These are phyloP conservation scores for Pythium periplocum DNA, from an alignment of 352 stramenopile species.

Conservation along the genomic window DNA sequence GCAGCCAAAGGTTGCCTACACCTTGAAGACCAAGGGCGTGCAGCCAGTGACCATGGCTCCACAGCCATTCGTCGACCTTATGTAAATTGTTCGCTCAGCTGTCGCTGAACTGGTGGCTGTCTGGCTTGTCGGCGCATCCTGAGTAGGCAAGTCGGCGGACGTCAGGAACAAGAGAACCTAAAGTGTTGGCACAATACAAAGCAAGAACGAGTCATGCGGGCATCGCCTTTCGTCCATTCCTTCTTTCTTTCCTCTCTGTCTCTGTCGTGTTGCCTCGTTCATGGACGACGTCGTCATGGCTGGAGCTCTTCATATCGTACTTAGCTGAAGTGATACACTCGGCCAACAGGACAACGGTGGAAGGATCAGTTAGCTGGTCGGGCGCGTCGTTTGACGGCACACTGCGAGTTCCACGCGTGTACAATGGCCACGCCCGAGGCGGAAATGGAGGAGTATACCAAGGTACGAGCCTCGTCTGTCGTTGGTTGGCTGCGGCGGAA, in stretches of 20 bases:
- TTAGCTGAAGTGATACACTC: slow-evolving; percentile 1
- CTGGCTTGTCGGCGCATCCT: no score
- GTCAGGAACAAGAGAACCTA: slow-evolving; percentile 19
- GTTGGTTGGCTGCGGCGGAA: no score
- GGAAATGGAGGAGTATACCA: slow-evolving; percentile 64
- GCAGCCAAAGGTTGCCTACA: slow-evolving; percentile 95
- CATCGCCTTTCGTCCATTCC: slow-evolving; percentile 4
- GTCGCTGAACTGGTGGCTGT: no score
- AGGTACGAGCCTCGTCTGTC: slow-evolving; percentile 28
- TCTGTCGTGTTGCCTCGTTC: background rate
- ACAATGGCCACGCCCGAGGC: slow-evolving; percentile 42
- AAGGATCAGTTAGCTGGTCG: background rate
- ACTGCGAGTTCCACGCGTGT: no score
- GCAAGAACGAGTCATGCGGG: slow-evolving; percentile 32
- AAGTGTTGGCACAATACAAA: slow-evolving; percentile 43
- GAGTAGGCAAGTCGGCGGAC: no score
- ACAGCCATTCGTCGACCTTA: slow-evolving; percentile 97
- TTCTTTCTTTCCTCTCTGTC: slow-evolving; percentile 8
- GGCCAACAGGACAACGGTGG: background rate
- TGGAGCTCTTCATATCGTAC: slow-evolving; percentile 1
- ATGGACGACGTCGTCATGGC: no score
- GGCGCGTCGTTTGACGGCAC: slow-evolving; percentile 9
- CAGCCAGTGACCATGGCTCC: slow-evolving; percentile 96
- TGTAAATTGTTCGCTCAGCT: slow-evolving; percentile 72
- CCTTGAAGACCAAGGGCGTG: slow-evolving; percentile 87